phyloP scores from a whole-genome alignment of 257 asterid species.

The Scutellaria barbata region DNA sequence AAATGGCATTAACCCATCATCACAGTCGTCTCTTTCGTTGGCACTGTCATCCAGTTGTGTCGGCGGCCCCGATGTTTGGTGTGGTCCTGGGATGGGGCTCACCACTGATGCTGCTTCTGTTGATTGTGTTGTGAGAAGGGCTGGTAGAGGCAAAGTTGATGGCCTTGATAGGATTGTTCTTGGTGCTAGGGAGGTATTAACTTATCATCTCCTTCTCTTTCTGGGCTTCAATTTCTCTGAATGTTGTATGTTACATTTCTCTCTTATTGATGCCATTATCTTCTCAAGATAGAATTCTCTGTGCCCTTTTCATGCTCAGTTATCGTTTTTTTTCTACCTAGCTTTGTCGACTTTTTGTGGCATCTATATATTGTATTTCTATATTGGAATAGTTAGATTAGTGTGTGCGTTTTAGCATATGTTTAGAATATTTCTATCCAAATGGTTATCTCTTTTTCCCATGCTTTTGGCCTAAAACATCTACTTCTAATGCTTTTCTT shows the following conservation, averaged over 20 bases:
- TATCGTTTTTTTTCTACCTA: background rate
- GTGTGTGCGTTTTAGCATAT: slow-evolving; percentile 1
- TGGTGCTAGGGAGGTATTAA: slow-evolving; percentile 56
- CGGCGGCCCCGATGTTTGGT: slow-evolving; percentile 82
- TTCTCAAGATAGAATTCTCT: background rate
- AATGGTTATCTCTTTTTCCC: too few relatives aligned
- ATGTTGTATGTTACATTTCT: background rate
- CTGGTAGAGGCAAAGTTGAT: slow-evolving; percentile 63
- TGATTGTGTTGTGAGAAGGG: slow-evolving; percentile 74
- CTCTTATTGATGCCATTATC: background rate
- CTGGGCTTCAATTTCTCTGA: too few relatives aligned
- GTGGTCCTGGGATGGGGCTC: slow-evolving; percentile 74
- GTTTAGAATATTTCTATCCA: background rate
- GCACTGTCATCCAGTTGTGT: slow-evolving; percentile 56
- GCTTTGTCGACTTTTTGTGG: background rate
- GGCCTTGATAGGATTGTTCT: slow-evolving; percentile 45
- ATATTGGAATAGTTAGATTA: background rate
- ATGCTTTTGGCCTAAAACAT: too few relatives aligned
- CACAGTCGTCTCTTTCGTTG: slow-evolving; percentile 46
- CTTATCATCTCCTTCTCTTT: background rate
- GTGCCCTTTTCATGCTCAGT: background rate
- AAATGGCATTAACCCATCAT: slow-evolving; percentile 27
- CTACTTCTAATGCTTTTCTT: background rate
- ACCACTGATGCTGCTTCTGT: slow-evolving; percentile 77
- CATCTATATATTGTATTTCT: background rate